These are phyloP conservation scores for Irpex sp. DNA, from an alignment of 1,284 basidiomycete species.

Conservation along the genomic window DNA sequence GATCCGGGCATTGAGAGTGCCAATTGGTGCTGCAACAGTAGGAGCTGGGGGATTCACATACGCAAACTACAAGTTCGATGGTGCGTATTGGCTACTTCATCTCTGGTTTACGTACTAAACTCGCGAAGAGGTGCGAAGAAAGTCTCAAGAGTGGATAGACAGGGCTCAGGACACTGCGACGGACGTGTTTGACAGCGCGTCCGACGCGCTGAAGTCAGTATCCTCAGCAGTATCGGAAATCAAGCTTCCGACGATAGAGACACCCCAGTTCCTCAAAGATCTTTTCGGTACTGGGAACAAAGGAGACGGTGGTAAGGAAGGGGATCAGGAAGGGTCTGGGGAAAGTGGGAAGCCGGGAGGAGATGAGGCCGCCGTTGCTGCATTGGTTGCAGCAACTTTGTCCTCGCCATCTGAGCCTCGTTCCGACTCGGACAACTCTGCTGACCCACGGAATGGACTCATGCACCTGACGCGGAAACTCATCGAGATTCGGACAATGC, in stretches of 20 bases:
- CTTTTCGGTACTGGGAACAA: slow-evolving; percentile 45
- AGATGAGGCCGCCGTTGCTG: slow-evolving; percentile 57
- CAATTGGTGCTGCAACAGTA: slow-evolving; percentile 78
- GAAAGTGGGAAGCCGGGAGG: slow-evolving; percentile 48
- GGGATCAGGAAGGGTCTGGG: slow-evolving; percentile 23
- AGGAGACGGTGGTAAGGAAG: slow-evolving; percentile 21
- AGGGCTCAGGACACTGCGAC: slow-evolving; percentile 64
- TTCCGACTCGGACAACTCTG: slow-evolving; percentile 27
- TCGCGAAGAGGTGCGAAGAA: slow-evolving; percentile 59
- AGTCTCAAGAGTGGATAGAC: slow-evolving; percentile 59
- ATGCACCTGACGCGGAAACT: slow-evolving; percentile 94
- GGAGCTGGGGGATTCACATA: slow-evolving; percentile 89
- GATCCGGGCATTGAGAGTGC: slow-evolving; percentile 78
- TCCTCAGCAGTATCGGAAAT: slow-evolving; percentile 53
- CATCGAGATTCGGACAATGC: slow-evolving; percentile 92
- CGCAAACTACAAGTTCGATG: slow-evolving; percentile 92
- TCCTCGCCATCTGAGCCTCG: slow-evolving; percentile 65
- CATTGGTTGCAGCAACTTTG: slow-evolving; percentile 66
- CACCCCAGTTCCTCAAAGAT: slow-evolving; percentile 69
- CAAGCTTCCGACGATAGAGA: slow-evolving; percentile 60
- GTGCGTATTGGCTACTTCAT: slow-evolving; percentile 36
- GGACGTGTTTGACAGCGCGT: slow-evolving; percentile 60
- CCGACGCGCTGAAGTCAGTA: slow-evolving; percentile 56
- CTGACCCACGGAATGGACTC: slow-evolving; percentile 57
- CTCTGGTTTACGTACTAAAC: background rate